phyloP scores from a whole-genome alignment of 495 filamentous ascomycete genomes.

The Hypomontagnella monticulosa region DNA sequence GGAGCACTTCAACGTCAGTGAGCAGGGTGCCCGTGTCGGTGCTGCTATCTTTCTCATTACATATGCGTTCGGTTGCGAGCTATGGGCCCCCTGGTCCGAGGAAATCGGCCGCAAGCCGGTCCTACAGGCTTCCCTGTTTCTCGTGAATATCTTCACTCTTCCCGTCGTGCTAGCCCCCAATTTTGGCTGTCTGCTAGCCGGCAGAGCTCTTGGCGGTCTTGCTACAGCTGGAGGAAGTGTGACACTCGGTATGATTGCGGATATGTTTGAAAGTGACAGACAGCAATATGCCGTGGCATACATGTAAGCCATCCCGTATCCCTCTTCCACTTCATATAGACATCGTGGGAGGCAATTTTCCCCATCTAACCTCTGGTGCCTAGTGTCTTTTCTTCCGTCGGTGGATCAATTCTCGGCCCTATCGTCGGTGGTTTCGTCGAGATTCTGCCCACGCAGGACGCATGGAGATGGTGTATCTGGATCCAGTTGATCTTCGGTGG shows the following conservation, averaged over 20 bases:
- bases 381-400: constrained; percentile 79
- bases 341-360: not conserved
- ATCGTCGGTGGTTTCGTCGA: constrained; percentile 83
- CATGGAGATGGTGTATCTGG: constrained; percentile 85
- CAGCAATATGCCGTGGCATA: constrained; percentile 80
- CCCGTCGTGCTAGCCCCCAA: constrained; percentile 77
- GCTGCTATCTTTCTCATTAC: constrained; percentile 76
- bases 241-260: constrained; percentile 83
- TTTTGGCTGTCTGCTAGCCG: constrained; percentile 71
- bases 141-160: constrained; percentile 81
- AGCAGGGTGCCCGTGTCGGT: constrained; percentile 71
- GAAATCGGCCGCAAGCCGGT: constrained; percentile 80
- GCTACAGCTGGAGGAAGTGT: constrained; percentile 81
- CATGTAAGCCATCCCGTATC: constrained; percentile 35
- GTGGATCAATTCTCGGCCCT: constrained; percentile 79
- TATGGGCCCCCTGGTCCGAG: constrained; percentile 86
- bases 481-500: constrained; percentile 80
- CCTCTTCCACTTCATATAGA: not conserved
- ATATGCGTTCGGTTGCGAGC: constrained; percentile 82
- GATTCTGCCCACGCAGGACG: constrained; percentile 50
- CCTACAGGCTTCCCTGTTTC: constrained; percentile 71
- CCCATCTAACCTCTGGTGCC: not conserved
- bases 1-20: constrained; percentile 69
- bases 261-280: constrained; percentile 77
- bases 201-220: constrained; percentile 73